phyloP scores from a whole-genome alignment of 1,284 basidiomycete genomes.

The Melampsora larici-populina region DNA sequence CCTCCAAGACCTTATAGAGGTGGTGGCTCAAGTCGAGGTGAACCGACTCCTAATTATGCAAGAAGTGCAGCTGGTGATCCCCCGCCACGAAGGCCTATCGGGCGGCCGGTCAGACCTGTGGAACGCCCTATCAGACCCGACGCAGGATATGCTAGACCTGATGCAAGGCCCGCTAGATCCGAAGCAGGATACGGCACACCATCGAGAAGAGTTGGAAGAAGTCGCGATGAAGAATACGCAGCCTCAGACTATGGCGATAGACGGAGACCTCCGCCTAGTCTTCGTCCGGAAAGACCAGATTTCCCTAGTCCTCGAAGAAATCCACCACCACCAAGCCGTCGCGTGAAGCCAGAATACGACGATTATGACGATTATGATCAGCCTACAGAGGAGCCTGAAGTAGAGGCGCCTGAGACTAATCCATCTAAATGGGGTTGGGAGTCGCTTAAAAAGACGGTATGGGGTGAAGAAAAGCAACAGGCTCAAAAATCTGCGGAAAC shows the following conservation, averaged over 20 bases:
- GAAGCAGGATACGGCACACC: neutral
- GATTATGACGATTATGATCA: neutral
- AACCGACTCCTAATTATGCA: too few relatives aligned
- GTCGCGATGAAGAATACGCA: neutral
- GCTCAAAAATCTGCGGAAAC: constrained; percentile 15
- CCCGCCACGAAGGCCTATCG: neutral
- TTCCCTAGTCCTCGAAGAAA: neutral
- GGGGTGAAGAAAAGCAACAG: constrained; percentile 18
- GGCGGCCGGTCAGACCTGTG: neutral
- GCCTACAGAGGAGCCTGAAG: constrained; percentile 3
- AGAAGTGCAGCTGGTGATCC: too few relatives aligned
- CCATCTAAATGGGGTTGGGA: constrained; percentile 24
- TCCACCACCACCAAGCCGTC: neutral
- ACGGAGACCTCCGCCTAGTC: neutral
- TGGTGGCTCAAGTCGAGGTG: neutral
- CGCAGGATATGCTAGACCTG: neutral
- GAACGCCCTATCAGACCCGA: neutral
- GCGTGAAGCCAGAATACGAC: neutral
- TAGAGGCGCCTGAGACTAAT: neutral
- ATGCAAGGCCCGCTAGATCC: neutral
- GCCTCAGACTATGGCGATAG: neutral
- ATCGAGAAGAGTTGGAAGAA: neutral
- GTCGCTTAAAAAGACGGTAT: constrained; percentile 35
- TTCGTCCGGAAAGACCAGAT: neutral
- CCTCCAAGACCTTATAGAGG: neutral